Percentiles rank a stretch among this genome's conserved stretches.
These are phyloP conservation scores for Colletotrichum navitas DNA, from an alignment of 2,329 filamentous ascomycete species.

Conservation along the genomic window DNA sequence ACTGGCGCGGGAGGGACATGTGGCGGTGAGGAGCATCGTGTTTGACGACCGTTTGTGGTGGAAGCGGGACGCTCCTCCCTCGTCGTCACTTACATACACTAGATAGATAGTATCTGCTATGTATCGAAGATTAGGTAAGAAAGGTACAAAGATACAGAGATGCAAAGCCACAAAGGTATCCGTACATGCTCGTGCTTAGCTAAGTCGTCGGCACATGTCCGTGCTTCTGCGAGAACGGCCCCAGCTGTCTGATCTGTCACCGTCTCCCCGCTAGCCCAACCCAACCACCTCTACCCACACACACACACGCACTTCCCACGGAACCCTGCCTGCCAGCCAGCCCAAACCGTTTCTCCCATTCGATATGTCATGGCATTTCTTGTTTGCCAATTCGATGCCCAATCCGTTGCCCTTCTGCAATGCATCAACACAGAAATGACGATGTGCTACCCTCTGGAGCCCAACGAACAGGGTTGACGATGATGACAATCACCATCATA, in stretches of 20 bases:
- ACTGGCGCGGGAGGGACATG: background rate
- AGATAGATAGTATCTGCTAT: too few species aligned
- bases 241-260: constrained; percentile 28
- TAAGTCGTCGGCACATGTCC: constrained; percentile 22
- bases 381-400: constrained; percentile 24
- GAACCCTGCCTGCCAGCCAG: background rate
- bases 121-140: too few species aligned
- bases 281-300: background rate
- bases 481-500: constrained; percentile 25
- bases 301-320: too few species aligned
- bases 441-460: constrained; percentile 3
- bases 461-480: constrained; percentile 26
- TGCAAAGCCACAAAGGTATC: too few species aligned
- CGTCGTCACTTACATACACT: too few species aligned
- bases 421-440: background rate
- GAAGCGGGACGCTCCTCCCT: constrained; percentile 15
- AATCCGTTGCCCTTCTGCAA: constrained; percentile 5
- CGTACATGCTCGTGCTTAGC: constrained; percentile 3
- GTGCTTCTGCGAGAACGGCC: constrained; percentile 2
- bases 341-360: constrained; percentile 27
- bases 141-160: background rate
- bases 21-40: constrained; percentile 38
- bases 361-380: background rate
- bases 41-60: constrained; percentile 33
- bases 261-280: constrained; percentile 28